Conservation (phyloP, 2,329 filamentous ascomycete genomes). For the Spiromastix sp. region DNA sequence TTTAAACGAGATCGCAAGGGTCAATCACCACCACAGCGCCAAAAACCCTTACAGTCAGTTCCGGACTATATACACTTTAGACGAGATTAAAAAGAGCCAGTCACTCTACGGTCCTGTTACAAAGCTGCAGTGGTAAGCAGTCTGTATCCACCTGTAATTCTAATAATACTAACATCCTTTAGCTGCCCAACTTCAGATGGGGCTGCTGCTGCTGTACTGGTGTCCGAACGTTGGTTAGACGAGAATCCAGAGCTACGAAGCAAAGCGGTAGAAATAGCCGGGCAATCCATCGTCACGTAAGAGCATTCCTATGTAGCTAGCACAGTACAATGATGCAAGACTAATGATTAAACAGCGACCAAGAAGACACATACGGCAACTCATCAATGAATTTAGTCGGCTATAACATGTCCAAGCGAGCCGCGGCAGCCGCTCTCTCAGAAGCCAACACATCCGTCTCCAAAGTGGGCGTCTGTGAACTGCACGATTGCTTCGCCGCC, state of each 20-base stretch:
- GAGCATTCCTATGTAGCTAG: no score
- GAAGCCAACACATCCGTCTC: slow-evolving; percentile 13
- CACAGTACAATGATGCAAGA: no score
- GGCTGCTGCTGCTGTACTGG: slow-evolving; percentile 13
- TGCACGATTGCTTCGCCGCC: slow-evolving; percentile 22
- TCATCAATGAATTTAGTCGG: slow-evolving; percentile 20
- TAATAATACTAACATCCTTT: not conserved
- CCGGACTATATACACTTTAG: slow-evolving; percentile 11
- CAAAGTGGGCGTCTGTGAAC: slow-evolving; percentile 17
- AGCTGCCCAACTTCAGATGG: slow-evolving; percentile 13
- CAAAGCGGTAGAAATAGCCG: slow-evolving; percentile 14
- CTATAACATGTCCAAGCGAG: slow-evolving; percentile 19
- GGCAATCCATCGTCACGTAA: slow-evolving; percentile 13
- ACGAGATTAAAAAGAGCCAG: slow-evolving; percentile 11
- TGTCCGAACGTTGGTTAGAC: slow-evolving; percentile 13
- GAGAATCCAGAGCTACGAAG: slow-evolving; percentile 9
- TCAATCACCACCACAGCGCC: slow-evolving; percentile 13
- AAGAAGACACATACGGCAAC: slow-evolving; percentile 7
- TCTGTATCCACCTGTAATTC: not conserved
- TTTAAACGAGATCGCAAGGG: slow-evolving; percentile 13
- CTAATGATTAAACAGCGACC: slow-evolving; percentile 10
- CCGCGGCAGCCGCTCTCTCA: slow-evolving; percentile 13
- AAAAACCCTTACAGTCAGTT: slow-evolving; percentile 16
- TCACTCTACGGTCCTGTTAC: slow-evolving; percentile 11
- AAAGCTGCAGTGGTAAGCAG: slow-evolving; percentile 10